Conservation (phyloP, 2,329 filamentous ascomycete genomes). For the Fusarium miscanthi region DNA sequence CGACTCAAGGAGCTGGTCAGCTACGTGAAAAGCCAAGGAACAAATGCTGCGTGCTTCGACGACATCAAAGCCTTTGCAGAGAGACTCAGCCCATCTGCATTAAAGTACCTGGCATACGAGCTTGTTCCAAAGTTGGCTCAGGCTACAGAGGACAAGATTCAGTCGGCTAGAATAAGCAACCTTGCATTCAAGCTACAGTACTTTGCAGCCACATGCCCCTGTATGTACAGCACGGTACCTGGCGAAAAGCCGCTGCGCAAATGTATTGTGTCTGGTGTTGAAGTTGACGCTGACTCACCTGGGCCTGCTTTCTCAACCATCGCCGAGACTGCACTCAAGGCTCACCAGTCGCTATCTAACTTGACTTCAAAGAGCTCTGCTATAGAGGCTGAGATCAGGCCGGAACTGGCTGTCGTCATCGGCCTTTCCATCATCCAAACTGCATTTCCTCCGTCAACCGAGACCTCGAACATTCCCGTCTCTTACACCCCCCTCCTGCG, state of each 20-base stretch:
- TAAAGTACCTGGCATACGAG: conserved; percentile 53
- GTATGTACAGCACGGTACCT: conserved; percentile 37
- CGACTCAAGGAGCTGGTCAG: conserved; percentile 50
- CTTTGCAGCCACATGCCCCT: conserved; percentile 54
- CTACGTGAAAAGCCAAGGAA: conserved; percentile 52
- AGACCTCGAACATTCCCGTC: conserved; percentile 27
- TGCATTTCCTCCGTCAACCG: conserved; percentile 44
- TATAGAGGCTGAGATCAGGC: conserved; percentile 43
- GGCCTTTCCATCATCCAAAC: conserved; percentile 51
- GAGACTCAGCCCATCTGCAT: conserved; percentile 54
- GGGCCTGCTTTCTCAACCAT: conserved; percentile 41
- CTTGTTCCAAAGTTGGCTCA: conserved; percentile 50
- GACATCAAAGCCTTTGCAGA: conserved; percentile 60
- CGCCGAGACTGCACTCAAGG: conserved; percentile 36
- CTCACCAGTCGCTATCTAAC: conserved; percentile 27
- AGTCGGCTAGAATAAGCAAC: conserved; percentile 46
- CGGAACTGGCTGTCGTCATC: conserved; percentile 51
- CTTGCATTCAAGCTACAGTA: conserved; percentile 59
- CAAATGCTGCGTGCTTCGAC: conserved; percentile 57
- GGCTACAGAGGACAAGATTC: conserved; percentile 39
- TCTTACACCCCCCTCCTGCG: conserved; percentile 55
- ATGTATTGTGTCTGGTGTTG: conserved; percentile 41
- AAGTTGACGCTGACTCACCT: conserved; percentile 36
- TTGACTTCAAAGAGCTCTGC: conserved; percentile 19
- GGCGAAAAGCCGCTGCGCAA: conserved; percentile 33